These are phyloP conservation scores for Paecilomyces sp. DNA, from an alignment of 2,329 filamentous ascomycete genomes.

Conservation along the genomic window DNA sequence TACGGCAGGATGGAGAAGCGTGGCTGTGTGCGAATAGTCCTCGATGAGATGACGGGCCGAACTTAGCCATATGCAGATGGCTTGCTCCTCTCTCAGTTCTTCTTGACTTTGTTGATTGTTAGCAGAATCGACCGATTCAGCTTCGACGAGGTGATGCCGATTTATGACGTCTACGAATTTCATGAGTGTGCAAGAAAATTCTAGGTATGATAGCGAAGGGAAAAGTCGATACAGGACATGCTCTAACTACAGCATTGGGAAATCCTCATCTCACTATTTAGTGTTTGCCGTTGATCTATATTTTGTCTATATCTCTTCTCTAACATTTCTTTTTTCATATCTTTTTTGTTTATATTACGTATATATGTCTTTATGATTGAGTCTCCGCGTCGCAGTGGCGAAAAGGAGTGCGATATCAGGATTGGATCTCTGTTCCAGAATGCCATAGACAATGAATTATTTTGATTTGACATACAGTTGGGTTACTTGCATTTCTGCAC, in stretches of 20 bases:
- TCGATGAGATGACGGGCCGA: constrained; percentile 15
- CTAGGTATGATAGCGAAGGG: neutral
- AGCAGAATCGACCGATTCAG: neutral
- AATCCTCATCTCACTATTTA: neutral
- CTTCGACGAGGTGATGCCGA: neutral
- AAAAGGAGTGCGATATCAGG: neutral
- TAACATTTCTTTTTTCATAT: neutral
- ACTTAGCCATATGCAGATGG: neutral
- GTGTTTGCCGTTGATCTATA: neutral
- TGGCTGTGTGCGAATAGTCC: constrained; percentile 25
- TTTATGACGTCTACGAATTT: neutral
- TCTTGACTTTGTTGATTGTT: neutral
- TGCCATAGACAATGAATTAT: neutral
- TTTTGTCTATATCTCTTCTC: neutral
- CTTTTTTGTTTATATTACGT: neutral
- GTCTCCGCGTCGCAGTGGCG: neutral
- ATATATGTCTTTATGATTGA: neutral
- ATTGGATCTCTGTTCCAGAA: neutral
- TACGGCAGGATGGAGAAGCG: constrained; percentile 32
- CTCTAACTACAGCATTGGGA: neutral
- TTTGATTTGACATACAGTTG: neutral
- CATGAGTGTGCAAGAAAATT: neutral
- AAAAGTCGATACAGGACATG: neutral
- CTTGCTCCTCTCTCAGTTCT: neutral
- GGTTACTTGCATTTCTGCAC: neutral